Base-by-base conservation (phyloP, 1,139 yeast genomes). In the Lodderomyces pseudojiufengensis region DNA sequence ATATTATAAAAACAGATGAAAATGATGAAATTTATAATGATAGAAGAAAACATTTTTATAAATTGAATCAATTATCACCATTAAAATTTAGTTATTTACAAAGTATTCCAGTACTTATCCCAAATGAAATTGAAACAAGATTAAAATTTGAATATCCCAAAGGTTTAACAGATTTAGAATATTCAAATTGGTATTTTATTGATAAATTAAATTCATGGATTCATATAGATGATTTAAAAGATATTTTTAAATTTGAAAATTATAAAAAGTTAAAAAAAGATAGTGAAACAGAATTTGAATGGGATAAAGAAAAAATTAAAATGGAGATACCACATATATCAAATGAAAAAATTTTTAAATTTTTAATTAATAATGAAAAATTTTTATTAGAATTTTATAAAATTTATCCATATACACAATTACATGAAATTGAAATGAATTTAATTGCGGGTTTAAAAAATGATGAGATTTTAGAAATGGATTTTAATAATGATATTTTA, bases 351-450 rank as follows among this genome's bases (percentile, higher is more conserved):
- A 41, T 61, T 8, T 29, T 57, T 18, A 53, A 53, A 15, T 51
- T 63, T 21, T 45, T 59, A 44, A 44, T 31, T 20, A 60, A 61
- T 42, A 69, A 64, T 43, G 69, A 64, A 23, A 49, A n/a, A n/a
- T n/a, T 64, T n/a, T 55, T 65, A 29, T 52, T 56, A 39, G 56
- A 52, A 29, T 63, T 52, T 36, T 47, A 51, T 24, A 38, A 56
- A 25, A 49, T 65, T 15, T 48, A 52, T 23, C 59, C 54, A 5
- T 57, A 62, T 43, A 64, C 71, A 2, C 40, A 49, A 12, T 54
- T 59, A 39, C 71, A 65, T 39, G 65, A 61, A 41, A 43, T 49
- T 25, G 70, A 64, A 44, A 53, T 13, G 32, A 24, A 22, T 29
- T 32, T 39, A 25, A 58, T 59, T 40, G 61, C 57, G 32, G 35